Evolutionary conservation across 768 basidiomycete genomes (phyloP).

Genomic region (Collybia nuda): DNA sequence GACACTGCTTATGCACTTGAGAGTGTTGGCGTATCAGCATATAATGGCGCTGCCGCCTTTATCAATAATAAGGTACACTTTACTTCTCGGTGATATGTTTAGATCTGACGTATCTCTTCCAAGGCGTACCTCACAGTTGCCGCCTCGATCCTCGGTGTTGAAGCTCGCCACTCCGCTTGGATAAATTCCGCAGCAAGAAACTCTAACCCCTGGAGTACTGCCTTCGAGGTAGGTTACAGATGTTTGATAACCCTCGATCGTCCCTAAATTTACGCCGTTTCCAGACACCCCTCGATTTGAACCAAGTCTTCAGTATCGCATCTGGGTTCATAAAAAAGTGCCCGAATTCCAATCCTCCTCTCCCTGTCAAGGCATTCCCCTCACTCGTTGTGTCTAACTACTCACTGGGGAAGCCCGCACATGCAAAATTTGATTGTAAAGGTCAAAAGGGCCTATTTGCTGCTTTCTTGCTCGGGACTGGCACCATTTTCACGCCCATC

Average conservation of each 20-base stretch:
- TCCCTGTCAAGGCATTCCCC: slow-evolving; percentile 46
- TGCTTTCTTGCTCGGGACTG: slow-evolving; percentile 50
- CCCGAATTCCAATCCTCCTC: slow-evolving; percentile 48
- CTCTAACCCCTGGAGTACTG: slow-evolving; percentile 52
- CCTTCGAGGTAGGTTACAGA: slow-evolving; percentile 47
- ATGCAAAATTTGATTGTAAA: slow-evolving; percentile 14
- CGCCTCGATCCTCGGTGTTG: slow-evolving; percentile 58
- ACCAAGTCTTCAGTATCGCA: slow-evolving; percentile 39
- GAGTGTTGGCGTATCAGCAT: slow-evolving; percentile 56
- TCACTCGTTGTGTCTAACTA: slow-evolving; percentile 30
- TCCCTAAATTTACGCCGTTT: neutral
- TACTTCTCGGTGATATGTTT: slow-evolving; percentile 3
- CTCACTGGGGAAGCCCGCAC: slow-evolving; percentile 14
- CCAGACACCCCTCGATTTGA: slow-evolving; percentile 39
- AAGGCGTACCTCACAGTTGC: slow-evolving; percentile 50
- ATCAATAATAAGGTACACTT: slow-evolving; percentile 39
- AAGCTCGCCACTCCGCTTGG: slow-evolving; percentile 68
- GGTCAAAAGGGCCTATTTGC: slow-evolving; percentile 31
- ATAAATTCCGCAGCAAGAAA: slow-evolving; percentile 48
- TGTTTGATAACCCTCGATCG: neutral
- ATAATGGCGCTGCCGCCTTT: slow-evolving; percentile 52
- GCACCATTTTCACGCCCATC: slow-evolving; percentile 38
- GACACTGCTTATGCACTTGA: slow-evolving; percentile 52
- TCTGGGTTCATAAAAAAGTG: slow-evolving; percentile 50
- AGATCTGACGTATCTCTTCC: neutral